Evolutionary conservation across 2,329 filamentous ascomycete species (phyloP), one percentile per base, ranked within the genome.

Genomic region (Fonsecaea monophora): DNA sequence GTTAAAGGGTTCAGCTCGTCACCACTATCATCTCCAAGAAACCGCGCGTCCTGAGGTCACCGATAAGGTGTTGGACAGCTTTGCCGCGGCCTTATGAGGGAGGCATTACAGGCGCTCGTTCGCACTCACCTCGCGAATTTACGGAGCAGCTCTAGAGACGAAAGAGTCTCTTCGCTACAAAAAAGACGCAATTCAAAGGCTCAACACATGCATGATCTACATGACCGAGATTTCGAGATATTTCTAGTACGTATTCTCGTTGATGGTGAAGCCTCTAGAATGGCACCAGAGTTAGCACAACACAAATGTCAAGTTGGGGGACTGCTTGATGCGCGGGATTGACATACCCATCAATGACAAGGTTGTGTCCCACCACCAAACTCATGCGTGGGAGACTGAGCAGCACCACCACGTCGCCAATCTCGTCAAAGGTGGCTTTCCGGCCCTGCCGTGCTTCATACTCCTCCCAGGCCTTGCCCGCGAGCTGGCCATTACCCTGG

Each of bases 331-430:
- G 40, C 40, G 7, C 15, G 38, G 50, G 15, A 10, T 13, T 3
- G 9, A 62, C 60, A 48, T 56, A 69, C 67, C 67, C 67, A 58
- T 71, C 69, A 53, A 68, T 66, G 38, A 69, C 69, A 45, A 71
- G 58, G 34, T 71, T 71, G 34, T 71, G 69, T 5, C 66, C 68
- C 13, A 67, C 67, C 13, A 70, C 68, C 7, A 70, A 48, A 32
- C 66, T 69, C 68, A 71, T 71, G 18, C 67, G 37, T 15, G 67
- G 66, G 18, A 56, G 60, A 40, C 64, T 67, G 30, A 71, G 57
- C 25, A 71, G 57, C 34, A 65, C 69, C 37, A 71, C 69, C 6
- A 67, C 69, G 35, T 71, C 69, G 15, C 69, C 69, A 38, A 71
- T 61, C 54, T 71, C 69, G 15, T 67, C 69, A 32, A 64, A 67